Evolutionary conservation across 2,329 filamentous ascomycete species (phyloP).

Genomic region (Myriangium duriaei): DNA sequence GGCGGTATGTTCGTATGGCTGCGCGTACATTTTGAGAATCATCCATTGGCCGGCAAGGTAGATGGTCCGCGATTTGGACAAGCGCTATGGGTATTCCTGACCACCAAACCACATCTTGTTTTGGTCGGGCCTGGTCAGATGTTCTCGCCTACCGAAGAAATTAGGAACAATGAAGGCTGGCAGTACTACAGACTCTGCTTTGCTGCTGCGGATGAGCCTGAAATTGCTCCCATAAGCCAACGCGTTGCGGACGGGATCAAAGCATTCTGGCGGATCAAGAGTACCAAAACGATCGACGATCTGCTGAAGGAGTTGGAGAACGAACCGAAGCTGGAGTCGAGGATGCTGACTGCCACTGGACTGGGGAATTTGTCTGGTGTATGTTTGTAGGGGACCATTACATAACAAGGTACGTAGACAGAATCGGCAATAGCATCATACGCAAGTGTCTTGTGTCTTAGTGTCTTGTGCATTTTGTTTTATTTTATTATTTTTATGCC

Average conservation of each 20-base stretch:
- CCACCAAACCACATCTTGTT: constrained; percentile 54
- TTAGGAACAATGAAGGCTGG: constrained; percentile 50
- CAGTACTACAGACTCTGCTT: constrained; percentile 71
- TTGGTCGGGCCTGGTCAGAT: constrained; percentile 59
- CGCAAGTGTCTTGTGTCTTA: too few relatives aligned
- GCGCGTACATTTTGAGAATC: constrained; percentile 54
- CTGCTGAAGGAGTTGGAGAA: constrained; percentile 35
- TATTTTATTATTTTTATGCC: too few relatives aligned
- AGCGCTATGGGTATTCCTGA: constrained; percentile 61
- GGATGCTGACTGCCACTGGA: background rate
- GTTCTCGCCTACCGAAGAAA: constrained; percentile 55
- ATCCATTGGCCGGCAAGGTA: constrained; percentile 51
- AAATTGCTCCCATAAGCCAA: constrained; percentile 49
- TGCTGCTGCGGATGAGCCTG: constrained; percentile 64
- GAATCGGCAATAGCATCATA: too few relatives aligned
- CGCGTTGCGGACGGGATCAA: constrained; percentile 57
- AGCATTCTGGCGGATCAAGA: constrained; percentile 66
- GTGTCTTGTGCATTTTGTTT: too few relatives aligned
- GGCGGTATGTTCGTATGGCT: constrained; percentile 93
- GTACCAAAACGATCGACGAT: constrained; percentile 51
- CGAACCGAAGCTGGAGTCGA: background rate
- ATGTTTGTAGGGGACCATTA: too few relatives aligned
- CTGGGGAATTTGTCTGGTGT: background rate
- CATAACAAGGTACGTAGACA: too few relatives aligned
- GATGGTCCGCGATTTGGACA: constrained; percentile 43